These are phyloP conservation scores for Daldinia bambusicola DNA, from an alignment of 495 filamentous ascomycete species.

Conservation along the genomic window DNA sequence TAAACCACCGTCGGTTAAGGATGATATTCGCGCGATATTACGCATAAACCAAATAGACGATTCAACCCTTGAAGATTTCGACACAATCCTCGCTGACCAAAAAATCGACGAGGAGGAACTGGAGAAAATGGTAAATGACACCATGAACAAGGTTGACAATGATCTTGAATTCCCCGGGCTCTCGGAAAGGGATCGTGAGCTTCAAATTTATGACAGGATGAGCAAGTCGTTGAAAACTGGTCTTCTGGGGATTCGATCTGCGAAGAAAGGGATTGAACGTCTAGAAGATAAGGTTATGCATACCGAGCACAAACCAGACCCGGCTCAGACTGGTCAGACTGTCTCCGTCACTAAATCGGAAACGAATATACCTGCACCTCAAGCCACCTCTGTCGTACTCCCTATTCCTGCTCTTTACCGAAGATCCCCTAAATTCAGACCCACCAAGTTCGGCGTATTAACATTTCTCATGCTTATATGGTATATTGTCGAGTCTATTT, in stretches of 20 bases:
- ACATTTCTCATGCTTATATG: constrained; percentile 61
- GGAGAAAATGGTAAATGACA: constrained; percentile 44
- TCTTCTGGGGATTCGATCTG: constrained; percentile 69
- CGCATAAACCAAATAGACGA: constrained; percentile 61
- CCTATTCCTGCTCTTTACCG: constrained; percentile 69
- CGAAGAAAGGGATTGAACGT: constrained; percentile 71
- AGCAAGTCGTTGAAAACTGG: constrained; percentile 68
- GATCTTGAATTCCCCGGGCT: constrained; percentile 44
- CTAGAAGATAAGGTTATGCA: constrained; percentile 70
- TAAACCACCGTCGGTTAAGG: constrained; percentile 57
- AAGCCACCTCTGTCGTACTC: constrained; percentile 56
- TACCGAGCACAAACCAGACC: constrained; percentile 45
- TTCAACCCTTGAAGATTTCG: constrained; percentile 63
- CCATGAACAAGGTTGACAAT: constrained; percentile 50
- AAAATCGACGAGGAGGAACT: constrained; percentile 41
- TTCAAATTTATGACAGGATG: constrained; percentile 67
- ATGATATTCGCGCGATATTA: constrained; percentile 62
- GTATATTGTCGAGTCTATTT: constrained; percentile 68
- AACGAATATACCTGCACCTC: constrained; percentile 13
- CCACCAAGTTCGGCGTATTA: constrained; percentile 68
- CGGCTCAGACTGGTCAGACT: constrained; percentile 14
- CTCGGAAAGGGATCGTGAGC: constrained; percentile 56
- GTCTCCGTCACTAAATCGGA: constrained; percentile 12
- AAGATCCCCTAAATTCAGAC: constrained; percentile 56
- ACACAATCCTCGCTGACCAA: constrained; percentile 51